Conservation (phyloP, 257 asterid species). For the Jasminum sambac region DNA sequence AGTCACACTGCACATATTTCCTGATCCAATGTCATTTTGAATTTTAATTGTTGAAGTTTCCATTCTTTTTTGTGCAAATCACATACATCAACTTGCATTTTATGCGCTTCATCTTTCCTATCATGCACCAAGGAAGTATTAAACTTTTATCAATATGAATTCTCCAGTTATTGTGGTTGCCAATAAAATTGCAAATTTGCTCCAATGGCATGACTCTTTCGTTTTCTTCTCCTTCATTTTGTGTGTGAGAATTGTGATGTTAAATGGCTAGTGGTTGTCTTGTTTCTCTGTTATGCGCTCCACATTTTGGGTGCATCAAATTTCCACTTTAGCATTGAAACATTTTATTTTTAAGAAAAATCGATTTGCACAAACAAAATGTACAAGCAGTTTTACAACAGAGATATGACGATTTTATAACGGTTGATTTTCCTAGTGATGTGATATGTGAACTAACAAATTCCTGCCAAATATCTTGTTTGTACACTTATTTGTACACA, state of each 20-base stretch:
- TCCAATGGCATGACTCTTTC: background rate
- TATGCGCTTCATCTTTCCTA: background rate
- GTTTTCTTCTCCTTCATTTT: background rate
- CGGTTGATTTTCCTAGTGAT: too few species aligned
- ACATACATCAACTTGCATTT: conserved; percentile 4
- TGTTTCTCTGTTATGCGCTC: conserved; percentile 2
- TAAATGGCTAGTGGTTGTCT: conserved; percentile 1
- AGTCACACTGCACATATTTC: conserved; percentile 27
- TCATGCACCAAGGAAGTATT: background rate
- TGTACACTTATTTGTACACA: too few species aligned
- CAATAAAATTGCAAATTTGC: conserved; percentile 2
- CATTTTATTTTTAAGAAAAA: too few species aligned
- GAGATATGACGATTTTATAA: too few species aligned
- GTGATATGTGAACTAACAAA: too few species aligned
- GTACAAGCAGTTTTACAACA: too few species aligned
- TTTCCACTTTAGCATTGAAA: background rate
- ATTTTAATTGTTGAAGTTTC: background rate
- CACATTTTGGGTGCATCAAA: background rate
- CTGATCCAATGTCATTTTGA: conserved; percentile 14
- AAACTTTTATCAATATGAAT: background rate
- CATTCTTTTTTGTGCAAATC: background rate
- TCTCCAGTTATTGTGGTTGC: background rate
- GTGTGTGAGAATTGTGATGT: background rate
- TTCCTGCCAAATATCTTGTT: too few species aligned
- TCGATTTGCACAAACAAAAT: too few species aligned